These are phyloP conservation scores for Jatropha podagrica DNA, from an alignment of 441 rosid genomes.

Conservation along the genomic window DNA sequence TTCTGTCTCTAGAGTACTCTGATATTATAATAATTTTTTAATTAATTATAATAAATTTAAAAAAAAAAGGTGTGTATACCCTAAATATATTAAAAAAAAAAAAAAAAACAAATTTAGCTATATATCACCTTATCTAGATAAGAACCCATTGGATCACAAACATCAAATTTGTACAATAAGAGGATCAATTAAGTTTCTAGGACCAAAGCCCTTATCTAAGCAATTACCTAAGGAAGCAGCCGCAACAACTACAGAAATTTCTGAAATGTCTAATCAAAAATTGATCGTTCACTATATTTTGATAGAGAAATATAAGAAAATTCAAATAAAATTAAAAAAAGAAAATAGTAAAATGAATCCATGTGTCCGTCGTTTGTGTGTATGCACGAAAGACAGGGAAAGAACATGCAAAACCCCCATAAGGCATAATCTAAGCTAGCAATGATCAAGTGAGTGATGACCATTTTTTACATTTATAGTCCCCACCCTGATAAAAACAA, in stretches of 20 bases:
- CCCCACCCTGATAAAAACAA: slow-evolving; percentile 15
- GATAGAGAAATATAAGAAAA: slow-evolving; percentile 7
- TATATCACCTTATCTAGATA: too few species aligned
- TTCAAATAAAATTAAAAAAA: background rate
- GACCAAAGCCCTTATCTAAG: background rate
- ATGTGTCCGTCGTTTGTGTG: background rate
- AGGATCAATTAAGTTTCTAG: too few species aligned
- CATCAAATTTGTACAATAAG: too few species aligned
- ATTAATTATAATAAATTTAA: too few species aligned
- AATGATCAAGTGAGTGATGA: background rate
- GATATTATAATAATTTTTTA: too few species aligned
- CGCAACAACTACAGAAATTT: background rate
- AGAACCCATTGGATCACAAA: too few species aligned
- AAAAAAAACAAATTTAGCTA: too few species aligned
- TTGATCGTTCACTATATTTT: slow-evolving; percentile 8
- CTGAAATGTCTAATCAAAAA: background rate
- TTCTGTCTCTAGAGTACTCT: too few species aligned
- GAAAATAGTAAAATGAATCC: background rate
- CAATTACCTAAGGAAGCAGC: background rate
- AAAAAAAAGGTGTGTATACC: too few species aligned
- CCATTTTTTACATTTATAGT: background rate
- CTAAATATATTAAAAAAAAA: too few species aligned
- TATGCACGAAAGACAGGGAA: background rate
- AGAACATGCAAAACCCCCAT: background rate
- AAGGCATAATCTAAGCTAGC: background rate